Percentiles rank a stretch among this genome's conserved stretches.
phyloP scores from a whole-genome alignment of 345 rosid genomes.

The Excoecaria agallocha region DNA sequence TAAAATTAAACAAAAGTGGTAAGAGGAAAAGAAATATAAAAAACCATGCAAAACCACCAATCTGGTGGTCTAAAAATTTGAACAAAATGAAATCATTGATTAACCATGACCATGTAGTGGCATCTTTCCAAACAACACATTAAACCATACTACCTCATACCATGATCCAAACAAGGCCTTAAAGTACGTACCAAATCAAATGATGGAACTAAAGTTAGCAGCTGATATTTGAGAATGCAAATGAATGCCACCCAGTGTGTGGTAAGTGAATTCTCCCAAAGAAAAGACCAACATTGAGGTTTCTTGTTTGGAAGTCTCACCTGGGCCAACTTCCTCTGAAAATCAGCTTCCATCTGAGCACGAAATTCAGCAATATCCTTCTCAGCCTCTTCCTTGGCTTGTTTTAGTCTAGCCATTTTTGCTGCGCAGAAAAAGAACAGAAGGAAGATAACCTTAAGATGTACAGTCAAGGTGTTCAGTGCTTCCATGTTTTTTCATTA shows the following conservation, averaged over 20 bases:
- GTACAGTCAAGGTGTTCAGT: background rate
- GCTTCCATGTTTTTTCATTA: background rate
- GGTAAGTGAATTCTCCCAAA: background rate
- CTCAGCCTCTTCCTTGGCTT: conserved; percentile 97
- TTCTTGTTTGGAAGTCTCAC: conserved; percentile 30
- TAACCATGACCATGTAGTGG: too few species aligned
- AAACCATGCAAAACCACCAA: too few species aligned
- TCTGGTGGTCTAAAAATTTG: too few species aligned
- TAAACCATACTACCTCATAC: too few species aligned
- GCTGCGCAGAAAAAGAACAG: conserved; percentile 33
- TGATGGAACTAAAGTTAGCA: background rate
- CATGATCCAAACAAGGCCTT: too few species aligned
- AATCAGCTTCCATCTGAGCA: conserved; percentile 72
- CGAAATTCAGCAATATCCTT: conserved; percentile 71
- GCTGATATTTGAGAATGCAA: background rate
- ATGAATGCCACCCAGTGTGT: background rate
- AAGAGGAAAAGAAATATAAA: too few species aligned
- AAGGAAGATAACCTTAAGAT: background rate
- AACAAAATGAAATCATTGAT: too few species aligned
- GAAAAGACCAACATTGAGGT: background rate
- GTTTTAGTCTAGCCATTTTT: conserved; percentile 76
- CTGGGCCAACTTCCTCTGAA: conserved; percentile 79
- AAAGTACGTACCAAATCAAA: background rate
- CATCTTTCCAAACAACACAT: too few species aligned
- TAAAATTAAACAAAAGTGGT: too few species aligned